Conservation (phyloP, 352 stramenopile genomes). For the Aphanomyces cochlioides region DNA sequence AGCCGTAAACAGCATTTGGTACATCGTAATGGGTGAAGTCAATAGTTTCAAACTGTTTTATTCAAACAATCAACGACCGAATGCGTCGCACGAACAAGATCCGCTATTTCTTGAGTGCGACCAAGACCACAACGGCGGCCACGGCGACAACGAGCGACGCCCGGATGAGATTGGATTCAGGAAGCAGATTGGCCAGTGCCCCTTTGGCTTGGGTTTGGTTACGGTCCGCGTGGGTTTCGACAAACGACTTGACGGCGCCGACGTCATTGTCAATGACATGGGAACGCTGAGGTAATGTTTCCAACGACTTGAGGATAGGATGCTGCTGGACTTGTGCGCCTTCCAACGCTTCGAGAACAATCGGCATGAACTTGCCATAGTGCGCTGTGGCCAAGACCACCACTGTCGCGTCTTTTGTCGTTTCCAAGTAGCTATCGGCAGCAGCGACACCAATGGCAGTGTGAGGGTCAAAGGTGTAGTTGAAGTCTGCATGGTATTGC, state of each 20-base stretch:
- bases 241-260: constrained; percentile 52
- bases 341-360: constrained; percentile 86
- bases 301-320: constrained; percentile 65
- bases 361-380: constrained; percentile 96
- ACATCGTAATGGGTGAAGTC: too few relatives aligned
- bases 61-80: not conserved
- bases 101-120: constrained; percentile 35
- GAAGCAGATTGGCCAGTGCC: constrained; percentile 6
- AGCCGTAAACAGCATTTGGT: too few relatives aligned
- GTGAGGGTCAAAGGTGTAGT: constrained; percentile 97
- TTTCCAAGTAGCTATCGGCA: constrained; percentile 76
- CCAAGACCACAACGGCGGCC: constrained; percentile 38
- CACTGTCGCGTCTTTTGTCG: constrained; percentile 56
- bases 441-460: constrained; percentile 92
- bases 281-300: constrained; percentile 61
- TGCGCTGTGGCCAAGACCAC: constrained; percentile 96
- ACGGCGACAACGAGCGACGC: constrained; percentile 41
- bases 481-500: constrained; percentile 86
- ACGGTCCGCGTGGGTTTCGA: constrained; percentile 43
- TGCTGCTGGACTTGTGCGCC: constrained; percentile 70
- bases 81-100: too few relatives aligned
- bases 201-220: constrained; percentile 29
- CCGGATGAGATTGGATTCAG: constrained; percentile 37
- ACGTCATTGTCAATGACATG: constrained; percentile 61
- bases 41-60: too few relatives aligned